Conservation (phyloP, 768 basidiomycete species). For the Suillus subalutaceus region DNA sequence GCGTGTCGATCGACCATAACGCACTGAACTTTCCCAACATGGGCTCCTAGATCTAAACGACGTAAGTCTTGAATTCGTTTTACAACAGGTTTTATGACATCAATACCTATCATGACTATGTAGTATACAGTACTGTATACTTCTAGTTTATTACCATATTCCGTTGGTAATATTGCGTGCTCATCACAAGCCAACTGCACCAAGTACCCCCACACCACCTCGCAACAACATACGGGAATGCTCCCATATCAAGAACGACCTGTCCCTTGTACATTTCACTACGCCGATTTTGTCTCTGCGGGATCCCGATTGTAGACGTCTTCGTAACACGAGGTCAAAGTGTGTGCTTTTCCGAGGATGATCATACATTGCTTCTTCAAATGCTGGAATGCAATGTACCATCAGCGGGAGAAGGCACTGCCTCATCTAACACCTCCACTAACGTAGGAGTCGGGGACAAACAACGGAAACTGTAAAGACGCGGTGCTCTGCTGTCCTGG, state of each 20-base stretch:
- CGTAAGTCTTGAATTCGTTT: neutral
- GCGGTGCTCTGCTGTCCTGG: too few species aligned
- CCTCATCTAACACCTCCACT: neutral
- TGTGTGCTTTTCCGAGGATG: conserved; percentile 3
- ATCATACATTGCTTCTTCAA: neutral
- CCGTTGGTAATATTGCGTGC: neutral
- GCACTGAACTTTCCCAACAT: neutral
- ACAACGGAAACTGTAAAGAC: conserved; percentile 12
- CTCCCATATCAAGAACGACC: neutral
- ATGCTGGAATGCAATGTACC: neutral
- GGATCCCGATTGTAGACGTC: neutral
- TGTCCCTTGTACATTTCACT: neutral
- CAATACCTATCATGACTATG: neutral
- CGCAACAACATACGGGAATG: neutral
- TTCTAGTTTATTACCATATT: neutral
- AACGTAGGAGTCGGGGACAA: too few species aligned
- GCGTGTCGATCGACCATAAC: neutral
- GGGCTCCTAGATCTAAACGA: neutral
- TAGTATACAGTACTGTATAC: too few species aligned
- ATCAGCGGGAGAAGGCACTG: neutral
- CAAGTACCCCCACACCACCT: neutral
- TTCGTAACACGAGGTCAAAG: neutral
- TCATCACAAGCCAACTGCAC: neutral
- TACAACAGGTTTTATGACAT: neutral
- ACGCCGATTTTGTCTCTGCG: neutral